Evolutionary conservation across 208 protist genomes (phyloP), one percentile per base, ranked within the genome.

Genomic region (Blechomonas ayalai): DNA sequence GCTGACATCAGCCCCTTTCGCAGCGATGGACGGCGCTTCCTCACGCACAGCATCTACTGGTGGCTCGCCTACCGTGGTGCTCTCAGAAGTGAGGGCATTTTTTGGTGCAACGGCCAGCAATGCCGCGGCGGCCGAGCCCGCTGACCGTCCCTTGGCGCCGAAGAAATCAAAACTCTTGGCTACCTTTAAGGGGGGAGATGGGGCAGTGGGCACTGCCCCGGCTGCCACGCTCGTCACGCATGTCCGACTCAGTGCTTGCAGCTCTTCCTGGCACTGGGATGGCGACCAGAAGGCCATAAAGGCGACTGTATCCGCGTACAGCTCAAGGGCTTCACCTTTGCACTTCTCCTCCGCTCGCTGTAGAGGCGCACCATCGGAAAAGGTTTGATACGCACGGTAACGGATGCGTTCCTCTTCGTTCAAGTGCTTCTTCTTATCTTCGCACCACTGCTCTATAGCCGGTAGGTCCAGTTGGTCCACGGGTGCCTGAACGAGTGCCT

Each of bases 401-500:
- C 83, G 75, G 13, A 71, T 82, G 34, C 73, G 63, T 49, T 92
- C 79, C 60, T 82, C 80, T 48, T 84, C 73, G 36, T 64, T 86
- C 22, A 92, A 73, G 18, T 72, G 57, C 15, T 37, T 31, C 24
- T 68, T 59, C 58, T 82, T 81, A 38, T 56, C 53, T 54, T 71
- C 67, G 54, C 83, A 92, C 80, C 83, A 92, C 13, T 48, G 38
- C 6, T 52, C 52, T 25, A 92, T 82, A 20, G 47, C 48, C 4
- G 34, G 63, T n/a, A 89, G 63, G 38, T 92, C 72, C 23, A 92
- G 66, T 48, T 69, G 31, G 46, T 89, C 79, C 38, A 92, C 72
- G 3, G 75, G 78, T 3, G 70, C 76, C 50, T 79, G 50, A 38
- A 92, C 79, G 2, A 60, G 29, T 13, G 24, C 45, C 51, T 72